A percentile compares a stretch with the other conserved stretches of the same genome.
Conservation (phyloP, 1,284 basidiomycete species). For the Violaceomyces palustris region DNA sequence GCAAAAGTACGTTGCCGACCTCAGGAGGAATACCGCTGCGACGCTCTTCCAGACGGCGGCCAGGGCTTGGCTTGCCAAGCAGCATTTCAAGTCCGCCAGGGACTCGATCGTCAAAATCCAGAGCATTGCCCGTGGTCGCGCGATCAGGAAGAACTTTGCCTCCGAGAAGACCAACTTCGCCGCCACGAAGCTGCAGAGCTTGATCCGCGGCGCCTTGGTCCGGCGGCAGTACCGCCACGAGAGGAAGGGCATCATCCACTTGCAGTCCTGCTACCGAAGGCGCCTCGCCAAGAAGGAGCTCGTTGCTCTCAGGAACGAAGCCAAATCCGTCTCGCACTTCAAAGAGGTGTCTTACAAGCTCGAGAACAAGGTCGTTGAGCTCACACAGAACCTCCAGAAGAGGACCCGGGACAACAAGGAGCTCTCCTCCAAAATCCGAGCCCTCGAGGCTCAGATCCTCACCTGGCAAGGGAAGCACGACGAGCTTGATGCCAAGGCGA, state of each 20-base stretch:
- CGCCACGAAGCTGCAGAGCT: constrained; percentile 71
- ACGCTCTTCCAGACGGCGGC: constrained; percentile 70
- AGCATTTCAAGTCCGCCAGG: constrained; percentile 64
- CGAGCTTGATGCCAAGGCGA: constrained; percentile 74
- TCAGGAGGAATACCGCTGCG: constrained; percentile 72
- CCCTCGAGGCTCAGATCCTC: constrained; percentile 78
- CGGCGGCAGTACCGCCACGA: constrained; percentile 66
- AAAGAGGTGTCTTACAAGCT: constrained; percentile 97
- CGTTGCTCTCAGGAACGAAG: constrained; percentile 76
- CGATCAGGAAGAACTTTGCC: constrained; percentile 66
- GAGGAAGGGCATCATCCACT: constrained; percentile 69
- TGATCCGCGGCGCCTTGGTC: constrained; percentile 74
- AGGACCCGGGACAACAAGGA: constrained; percentile 88
- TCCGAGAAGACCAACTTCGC: constrained; percentile 65
- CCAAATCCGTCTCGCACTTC: constrained; percentile 93
- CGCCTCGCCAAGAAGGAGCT: constrained; percentile 81
- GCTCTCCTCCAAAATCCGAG: constrained; percentile 67
- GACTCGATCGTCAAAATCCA: constrained; percentile 71
- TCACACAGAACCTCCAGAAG: constrained; percentile 90
- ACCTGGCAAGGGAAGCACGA: constrained; percentile 82
- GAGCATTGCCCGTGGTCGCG: constrained; percentile 72
- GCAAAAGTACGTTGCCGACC: constrained; percentile 64
- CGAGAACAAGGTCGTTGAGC: constrained; percentile 98
- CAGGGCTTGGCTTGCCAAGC: constrained; percentile 71
- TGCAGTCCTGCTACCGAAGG: constrained; percentile 89